Base-by-base conservation (phyloP, 495 filamentous ascomycete genomes). In the Annulohypoxylon bovei region DNA sequence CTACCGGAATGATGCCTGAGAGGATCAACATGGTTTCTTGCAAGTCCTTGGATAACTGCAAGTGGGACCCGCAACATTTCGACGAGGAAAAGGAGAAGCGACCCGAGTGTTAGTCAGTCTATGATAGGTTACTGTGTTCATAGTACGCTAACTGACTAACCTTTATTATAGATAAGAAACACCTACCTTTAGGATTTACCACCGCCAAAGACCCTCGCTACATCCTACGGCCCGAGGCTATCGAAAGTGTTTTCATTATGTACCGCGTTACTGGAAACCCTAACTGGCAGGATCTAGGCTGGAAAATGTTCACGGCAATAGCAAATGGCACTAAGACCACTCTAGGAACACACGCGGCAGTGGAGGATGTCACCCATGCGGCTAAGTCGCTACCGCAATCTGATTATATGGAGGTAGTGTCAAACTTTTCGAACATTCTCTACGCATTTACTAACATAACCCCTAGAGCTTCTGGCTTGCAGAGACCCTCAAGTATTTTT, bases 1-100 rank as follows among this genome's bases (percentile, higher is more conserved):
- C 86, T 11, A 92, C 91, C 0, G 94, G 93, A 0, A 92, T 98
- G 72, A 94, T 94, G 91, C 94, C 94, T 0, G 94, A 98, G 77
- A 73, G 79, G 5, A 89, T 92, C 71, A 77, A 81, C 14, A 80
- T 89, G 22, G 76, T 92, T 11, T 82, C 87, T 6, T 98, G 94
- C 76, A 78, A 86, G 32, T 84, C 88, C 39, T 76, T 75, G 14
- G 73, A 83, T 22, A 70, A 83, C n/a, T 97, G 94, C 74, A 69
- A 83, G 18, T 97, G 93, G 91, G 88, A 93, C 70, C 83, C 91
- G 74, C 86, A 85, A 2, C 72, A 74, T 6, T 94, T 87, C 64
- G 56, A 72, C 7, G 49, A 75, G 18, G 78, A 77, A 50, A 71
- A 62, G 35, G 35, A 14, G 23, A 71, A 73, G 20, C 64, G 68